Evolutionary conservation across 768 basidiomycete genomes (phyloP), one percentile per base, ranked within the genome.

Genomic region (Tricholoma saponaceum): DNA sequence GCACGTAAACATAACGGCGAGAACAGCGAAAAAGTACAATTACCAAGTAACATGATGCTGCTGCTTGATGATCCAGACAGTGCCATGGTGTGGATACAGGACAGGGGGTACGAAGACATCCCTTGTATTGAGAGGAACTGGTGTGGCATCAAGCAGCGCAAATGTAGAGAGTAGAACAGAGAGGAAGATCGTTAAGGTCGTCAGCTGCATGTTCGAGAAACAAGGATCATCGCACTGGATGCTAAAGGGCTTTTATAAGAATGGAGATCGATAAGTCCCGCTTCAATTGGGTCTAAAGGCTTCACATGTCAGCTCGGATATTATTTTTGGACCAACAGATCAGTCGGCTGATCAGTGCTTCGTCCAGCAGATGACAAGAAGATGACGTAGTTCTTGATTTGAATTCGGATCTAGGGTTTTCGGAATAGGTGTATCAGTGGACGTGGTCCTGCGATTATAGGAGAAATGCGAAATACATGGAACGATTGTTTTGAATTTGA

Each of bases 71-170:
- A 35, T 44, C 79, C 79, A 80, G 28, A 70, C 59, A 26, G 72
- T 69, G n/a, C 50, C 64, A 8, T 58, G 52, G 16, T 58, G 41
- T 4, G 79, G 79, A 25, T 58, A 70, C 8, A 46, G 63, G 52
- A 80, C 66, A 5, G 58, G 61, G 1, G 79, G 79, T 0, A 63
- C 70, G 63, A 68, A 80, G 0, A 79, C 77, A 56, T 80, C 79
- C 35, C 75, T 71, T 5, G 60, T n/a, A 26, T 44, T 55, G 26
- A 60, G 47, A 14, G 72, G 22, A 14, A 57, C 14, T 6, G n/a
- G n/a, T n/a, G n/a, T n/a, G n/a, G 28, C 51, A 4, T 13, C n/a
- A 4, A 33, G 13, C 30, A 51, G 28, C 12, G 23, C 23, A 22
- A 51, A 6, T 10, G 33, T 9, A n/a, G 51, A 51, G 30, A 51